phyloP scores from a whole-genome alignment of 1,284 basidiomycete species.

The Cryptococcus neoformans region DNA sequence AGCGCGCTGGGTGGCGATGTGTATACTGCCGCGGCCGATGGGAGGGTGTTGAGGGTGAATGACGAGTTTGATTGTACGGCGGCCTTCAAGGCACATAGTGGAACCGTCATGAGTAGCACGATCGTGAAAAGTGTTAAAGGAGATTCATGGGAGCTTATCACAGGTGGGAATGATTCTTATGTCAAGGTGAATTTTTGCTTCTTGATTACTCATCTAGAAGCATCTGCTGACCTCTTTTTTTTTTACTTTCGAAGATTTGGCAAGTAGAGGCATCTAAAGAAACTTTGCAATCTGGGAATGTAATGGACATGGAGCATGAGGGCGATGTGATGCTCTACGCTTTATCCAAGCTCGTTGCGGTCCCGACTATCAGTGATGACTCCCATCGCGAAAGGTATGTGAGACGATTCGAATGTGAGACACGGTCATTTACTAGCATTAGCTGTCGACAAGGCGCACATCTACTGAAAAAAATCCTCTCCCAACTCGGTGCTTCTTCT shows the following conservation, averaged over 20 bases:
- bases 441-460: constrained; percentile 83
- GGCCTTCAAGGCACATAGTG: constrained; percentile 73
- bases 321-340: constrained; percentile 58
- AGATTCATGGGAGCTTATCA: constrained; percentile 57
- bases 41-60: constrained; percentile 76
- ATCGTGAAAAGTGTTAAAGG: constrained; percentile 42
- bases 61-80: constrained; percentile 77
- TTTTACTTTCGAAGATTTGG: constrained; percentile 24
- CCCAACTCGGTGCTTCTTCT: constrained; percentile 77
- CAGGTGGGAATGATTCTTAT: constrained; percentile 78
- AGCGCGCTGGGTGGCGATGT: constrained; percentile 70
- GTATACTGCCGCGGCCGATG: constrained; percentile 79
- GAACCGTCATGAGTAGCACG: constrained; percentile 74
- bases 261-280: constrained; percentile 17
- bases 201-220: background rate
- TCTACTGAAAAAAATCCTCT: constrained; percentile 80
- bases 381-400: constrained; percentile 66
- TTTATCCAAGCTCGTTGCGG: constrained; percentile 80
- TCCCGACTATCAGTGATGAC: constrained; percentile 77
- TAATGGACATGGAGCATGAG: constrained; percentile 34
- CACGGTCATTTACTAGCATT: too few relatives aligned
- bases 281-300: constrained; percentile 37
- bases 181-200: constrained; percentile 60
- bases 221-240: background rate
- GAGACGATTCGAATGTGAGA: constrained; percentile 51